phyloP scores from a whole-genome alignment of 2,329 filamentous ascomycete species.

The Aschersonia sp. region DNA sequence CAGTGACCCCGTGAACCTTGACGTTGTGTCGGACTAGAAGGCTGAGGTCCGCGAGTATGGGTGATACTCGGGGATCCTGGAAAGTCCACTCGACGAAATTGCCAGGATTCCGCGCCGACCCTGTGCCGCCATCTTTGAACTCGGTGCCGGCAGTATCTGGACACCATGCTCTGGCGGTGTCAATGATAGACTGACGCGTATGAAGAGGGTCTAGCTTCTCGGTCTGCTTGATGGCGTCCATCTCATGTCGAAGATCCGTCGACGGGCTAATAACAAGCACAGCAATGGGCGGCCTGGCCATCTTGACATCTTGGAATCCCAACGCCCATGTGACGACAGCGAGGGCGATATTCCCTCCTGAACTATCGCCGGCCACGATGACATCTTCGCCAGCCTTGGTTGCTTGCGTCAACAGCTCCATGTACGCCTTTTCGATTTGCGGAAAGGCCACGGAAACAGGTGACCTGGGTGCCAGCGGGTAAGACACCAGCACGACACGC shows the following conservation, averaged over 20 bases:
- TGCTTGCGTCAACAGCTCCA: slow-evolving; percentile 22
- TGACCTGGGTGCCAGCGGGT: slow-evolving; percentile 37
- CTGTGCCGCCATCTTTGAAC: background rate
- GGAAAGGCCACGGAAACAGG: slow-evolving; percentile 34
- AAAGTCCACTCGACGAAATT: background rate
- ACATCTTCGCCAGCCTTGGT: slow-evolving; percentile 22
- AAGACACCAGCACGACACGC: slow-evolving; percentile 31
- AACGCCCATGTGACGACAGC: slow-evolving; percentile 18
- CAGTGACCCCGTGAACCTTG: slow-evolving; percentile 35
- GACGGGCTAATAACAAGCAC: slow-evolving; percentile 27
- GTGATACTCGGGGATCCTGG: slow-evolving; percentile 30
- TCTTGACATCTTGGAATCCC: slow-evolving; percentile 10
- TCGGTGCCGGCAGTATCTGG: background rate
- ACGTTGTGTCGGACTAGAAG: slow-evolving; percentile 18
- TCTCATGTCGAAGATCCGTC: slow-evolving; percentile 17
- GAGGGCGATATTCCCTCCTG: slow-evolving; percentile 38
- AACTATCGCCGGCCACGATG: slow-evolving; percentile 37
- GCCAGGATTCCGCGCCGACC: background rate
- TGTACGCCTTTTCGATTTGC: slow-evolving; percentile 28
- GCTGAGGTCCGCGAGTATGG: slow-evolving; percentile 27
- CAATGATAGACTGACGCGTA: slow-evolving; percentile 7
- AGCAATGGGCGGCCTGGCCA: slow-evolving; percentile 17
- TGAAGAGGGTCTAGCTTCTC: slow-evolving; percentile 12
- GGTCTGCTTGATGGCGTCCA: slow-evolving; percentile 6
- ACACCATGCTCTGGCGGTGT: slow-evolving; percentile 12